These are phyloP conservation scores for Quercus suber DNA, from an alignment of 306 rosid genomes.

Conservation along the genomic window DNA sequence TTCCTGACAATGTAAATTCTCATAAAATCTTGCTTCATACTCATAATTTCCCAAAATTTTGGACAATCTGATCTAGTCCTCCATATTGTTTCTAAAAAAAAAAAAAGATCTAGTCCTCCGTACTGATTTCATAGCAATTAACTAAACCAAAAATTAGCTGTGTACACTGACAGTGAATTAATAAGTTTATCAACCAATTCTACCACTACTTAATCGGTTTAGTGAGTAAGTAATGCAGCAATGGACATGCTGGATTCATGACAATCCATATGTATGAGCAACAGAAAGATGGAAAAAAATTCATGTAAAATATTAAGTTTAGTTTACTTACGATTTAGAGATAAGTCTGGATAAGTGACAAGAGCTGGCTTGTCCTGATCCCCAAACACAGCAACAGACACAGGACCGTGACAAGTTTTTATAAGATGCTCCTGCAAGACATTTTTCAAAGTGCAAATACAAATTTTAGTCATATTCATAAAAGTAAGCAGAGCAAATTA, in stretches of 20 bases:
- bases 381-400: slow-evolving; percentile 83
- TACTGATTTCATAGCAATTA: neutral
- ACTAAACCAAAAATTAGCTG: neutral
- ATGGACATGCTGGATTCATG: neutral
- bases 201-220: neutral
- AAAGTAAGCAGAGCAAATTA: slow-evolving; percentile 11
- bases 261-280: neutral
- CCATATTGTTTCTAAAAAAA: too few species aligned
- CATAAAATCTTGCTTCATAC: neutral
- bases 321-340: slow-evolving; percentile 71
- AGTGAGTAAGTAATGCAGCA: neutral
- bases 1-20: neutral
- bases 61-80: neutral
- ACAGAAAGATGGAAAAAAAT: neutral
- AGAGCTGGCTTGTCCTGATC: slow-evolving; percentile 96
- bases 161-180: neutral
- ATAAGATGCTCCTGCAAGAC: slow-evolving; percentile 74
- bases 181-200: neutral
- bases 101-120: neutral
- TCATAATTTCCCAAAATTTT: neutral
- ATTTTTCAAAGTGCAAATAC: slow-evolving; percentile 13
- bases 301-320: neutral
- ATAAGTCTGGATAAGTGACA: slow-evolving; percentile 90
- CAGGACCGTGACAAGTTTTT: slow-evolving; percentile 63
- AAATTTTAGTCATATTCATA: slow-evolving; percentile 11